Evolutionary conservation across 331 rosid species (phyloP).

Genomic region (Rosa hybrid): DNA sequence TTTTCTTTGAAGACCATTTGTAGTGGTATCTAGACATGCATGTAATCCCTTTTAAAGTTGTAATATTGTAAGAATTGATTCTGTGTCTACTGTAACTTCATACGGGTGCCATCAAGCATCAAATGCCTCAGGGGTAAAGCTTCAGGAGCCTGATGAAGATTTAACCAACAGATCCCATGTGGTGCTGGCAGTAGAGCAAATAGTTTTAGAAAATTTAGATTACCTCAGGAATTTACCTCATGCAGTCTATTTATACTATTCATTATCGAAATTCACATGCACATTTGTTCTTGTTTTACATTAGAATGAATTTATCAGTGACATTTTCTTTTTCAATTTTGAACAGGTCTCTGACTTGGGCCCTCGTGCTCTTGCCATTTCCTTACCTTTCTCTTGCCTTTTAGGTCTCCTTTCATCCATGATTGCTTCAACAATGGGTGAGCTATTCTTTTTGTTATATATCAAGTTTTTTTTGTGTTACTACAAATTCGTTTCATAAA

Average conservation of each 20-base stretch:
- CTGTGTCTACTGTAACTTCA: background rate
- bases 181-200: background rate
- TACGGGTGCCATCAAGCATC: background rate
- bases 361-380: constrained; percentile 49
- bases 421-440: constrained; percentile 58
- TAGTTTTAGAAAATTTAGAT: background rate
- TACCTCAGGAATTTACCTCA: background rate
- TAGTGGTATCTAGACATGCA: background rate
- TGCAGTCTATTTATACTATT: background rate
- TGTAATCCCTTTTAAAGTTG: background rate
- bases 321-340: constrained; percentile 5
- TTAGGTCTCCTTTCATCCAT: constrained; percentile 52
- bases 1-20: background rate
- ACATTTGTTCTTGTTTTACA: background rate
- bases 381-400: constrained; percentile 51
- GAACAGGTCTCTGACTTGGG: constrained; percentile 53
- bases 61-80: background rate
- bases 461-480: background rate
- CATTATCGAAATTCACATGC: background rate
- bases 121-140: background rate
- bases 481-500: background rate
- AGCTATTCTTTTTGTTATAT: constrained; percentile 13
- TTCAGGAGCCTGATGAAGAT: constrained; percentile 1
- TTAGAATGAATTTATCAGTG: constrained; percentile 3
- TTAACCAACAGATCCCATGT: background rate